Evolutionary conservation across 1,284 basidiomycete genomes (phyloP), one percentile per base, ranked within the genome.

Genomic region (Trichosporon asahii): DNA sequence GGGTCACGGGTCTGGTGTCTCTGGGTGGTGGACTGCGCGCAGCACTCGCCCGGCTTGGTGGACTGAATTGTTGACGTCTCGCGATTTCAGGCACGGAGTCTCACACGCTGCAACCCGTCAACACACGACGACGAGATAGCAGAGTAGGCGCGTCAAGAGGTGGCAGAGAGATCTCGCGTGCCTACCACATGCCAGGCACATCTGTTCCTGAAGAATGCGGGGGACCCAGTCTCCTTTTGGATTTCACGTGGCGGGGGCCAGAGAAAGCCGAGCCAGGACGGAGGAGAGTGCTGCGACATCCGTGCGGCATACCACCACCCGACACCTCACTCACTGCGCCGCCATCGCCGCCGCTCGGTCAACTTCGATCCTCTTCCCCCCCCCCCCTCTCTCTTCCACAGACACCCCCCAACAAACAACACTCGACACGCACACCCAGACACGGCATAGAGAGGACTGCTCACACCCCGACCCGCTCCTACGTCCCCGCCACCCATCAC

Each of bases 11-110:
- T 12, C 35, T 37, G 35, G 9, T 33, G 31, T 14, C 9, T 37
- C 3, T 14, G 35, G 11, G 35, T 14, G 14, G 35, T 37, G 35
- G 35, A 37, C 49, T 8, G 49, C 49, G 21, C 23, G 15, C 49
- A 53, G 49, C 21, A 46, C 18, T 46, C n/a, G n/a, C n/a, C n/a
- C n/a, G n/a, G n/a, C n/a, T n/a, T 7, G 49, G 21, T 11, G 53
- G 23, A 21, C 55, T 61, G 57, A 61, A 61, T 61, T 61, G 57
- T 61, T 61, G 57, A 61, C 57, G 57, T 33, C 57, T 29, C 27
- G 14, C 14, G 29, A 31, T n/a, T n/a, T 27, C 57, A 61, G 57
- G 57, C 27, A 61, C 57, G n/a, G n/a, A n/a, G 57, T 29, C 27
- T 29, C 57, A n/a, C 6, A n/a, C 27, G 18, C 29, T 18, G 11